Percentiles rank a stretch among this genome's conserved stretches.
These are phyloP conservation scores for Candida silvatica DNA, from an alignment of 805 yeast species.

Conservation along the genomic window DNA sequence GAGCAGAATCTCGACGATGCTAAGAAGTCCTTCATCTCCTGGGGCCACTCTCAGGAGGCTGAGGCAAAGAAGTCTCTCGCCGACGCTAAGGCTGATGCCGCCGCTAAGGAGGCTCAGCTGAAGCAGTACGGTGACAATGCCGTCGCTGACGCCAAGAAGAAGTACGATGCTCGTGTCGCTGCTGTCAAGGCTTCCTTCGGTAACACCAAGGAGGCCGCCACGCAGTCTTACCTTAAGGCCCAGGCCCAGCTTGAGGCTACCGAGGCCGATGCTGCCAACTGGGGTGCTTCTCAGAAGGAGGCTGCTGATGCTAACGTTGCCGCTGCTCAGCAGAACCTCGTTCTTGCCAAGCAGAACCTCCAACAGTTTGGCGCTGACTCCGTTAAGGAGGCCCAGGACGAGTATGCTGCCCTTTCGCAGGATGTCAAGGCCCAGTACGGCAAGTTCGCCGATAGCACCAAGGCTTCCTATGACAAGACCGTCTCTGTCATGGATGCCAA, in stretches of 20 bases:
- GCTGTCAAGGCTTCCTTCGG: constrained; percentile 1
- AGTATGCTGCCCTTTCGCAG: constrained; percentile 3
- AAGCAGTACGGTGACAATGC: constrained; percentile 13
- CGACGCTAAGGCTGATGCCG: constrained; percentile 15
- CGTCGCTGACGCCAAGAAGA: constrained; percentile 20
- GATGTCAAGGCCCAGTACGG: constrained; percentile 4
- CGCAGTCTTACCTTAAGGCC: constrained; percentile 13
- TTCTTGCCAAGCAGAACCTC: constrained; percentile 7
- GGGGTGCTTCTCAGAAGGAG: constrained; percentile 1
- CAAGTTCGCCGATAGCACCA: constrained; percentile 3
- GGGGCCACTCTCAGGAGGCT: constrained; percentile 4
- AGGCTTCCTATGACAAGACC: constrained; percentile 4
- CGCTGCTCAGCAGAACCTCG: constrained; percentile 9
- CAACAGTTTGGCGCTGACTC: constrained; percentile 8
- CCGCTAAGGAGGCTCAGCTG: constrained; percentile 6
- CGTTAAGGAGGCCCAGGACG: constrained; percentile 1
- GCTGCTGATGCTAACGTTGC: constrained; percentile 7
- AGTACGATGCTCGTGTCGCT: constrained; percentile 8
- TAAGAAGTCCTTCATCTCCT: background rate
- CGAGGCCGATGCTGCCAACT: constrained; percentile 3
- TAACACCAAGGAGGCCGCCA: constrained; percentile 3
- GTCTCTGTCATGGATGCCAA: constrained; percentile 23
- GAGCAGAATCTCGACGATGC: constrained; percentile 1
- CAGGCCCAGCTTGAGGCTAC: constrained; percentile 9
- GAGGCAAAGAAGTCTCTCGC: constrained; percentile 26